phyloP scores from a whole-genome alignment of 768 basidiomycete genomes.

The Gymnopilus dilepis region DNA sequence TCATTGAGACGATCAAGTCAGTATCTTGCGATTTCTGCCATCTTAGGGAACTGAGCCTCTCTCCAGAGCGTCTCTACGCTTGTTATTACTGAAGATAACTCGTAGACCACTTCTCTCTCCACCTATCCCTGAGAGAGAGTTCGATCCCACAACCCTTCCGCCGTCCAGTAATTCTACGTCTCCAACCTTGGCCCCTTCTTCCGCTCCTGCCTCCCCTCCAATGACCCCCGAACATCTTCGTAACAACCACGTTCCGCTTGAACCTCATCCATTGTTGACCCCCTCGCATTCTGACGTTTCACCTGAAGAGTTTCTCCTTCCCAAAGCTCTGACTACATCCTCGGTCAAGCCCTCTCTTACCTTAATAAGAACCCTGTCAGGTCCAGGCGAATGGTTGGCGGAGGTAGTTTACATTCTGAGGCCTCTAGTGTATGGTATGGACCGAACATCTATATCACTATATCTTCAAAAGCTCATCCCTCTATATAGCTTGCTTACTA shows the following conservation, averaged over 20 bases:
- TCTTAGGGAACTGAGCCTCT: constrained; percentile 4
- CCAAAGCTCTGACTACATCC: constrained; percentile 77
- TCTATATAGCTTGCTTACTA: constrained; percentile 44
- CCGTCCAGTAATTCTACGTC: constrained; percentile 57
- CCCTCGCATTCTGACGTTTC: constrained; percentile 58
- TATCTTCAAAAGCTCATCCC: constrained; percentile 10
- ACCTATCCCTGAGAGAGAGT: constrained; percentile 86
- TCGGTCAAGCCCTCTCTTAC: constrained; percentile 74
- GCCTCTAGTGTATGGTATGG: constrained; percentile 76
- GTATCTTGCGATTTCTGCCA: constrained; percentile 26
- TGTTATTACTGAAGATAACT: constrained; percentile 76
- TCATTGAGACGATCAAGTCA: constrained; percentile 87
- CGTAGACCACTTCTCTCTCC: constrained; percentile 76
- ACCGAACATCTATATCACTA: constrained; percentile 9
- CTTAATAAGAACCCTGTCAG: constrained; percentile 63
- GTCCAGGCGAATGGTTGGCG: constrained; percentile 74
- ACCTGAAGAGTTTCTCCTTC: constrained; percentile 82
- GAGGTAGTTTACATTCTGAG: constrained; percentile 75
- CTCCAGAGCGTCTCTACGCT: constrained; percentile 71
- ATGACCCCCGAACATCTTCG: constrained; percentile 80
- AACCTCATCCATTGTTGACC: constrained; percentile 65
- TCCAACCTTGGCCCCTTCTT: constrained; percentile 64
- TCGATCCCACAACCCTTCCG: constrained; percentile 75
- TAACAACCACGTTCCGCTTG: constrained; percentile 75
- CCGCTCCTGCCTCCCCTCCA: constrained; percentile 58